A percentile compares a stretch with the other conserved stretches of the same genome.
These are phyloP conservation scores for Wickerhamiella occidentalis DNA, from an alignment of 805 yeast species.

Conservation along the genomic window DNA sequence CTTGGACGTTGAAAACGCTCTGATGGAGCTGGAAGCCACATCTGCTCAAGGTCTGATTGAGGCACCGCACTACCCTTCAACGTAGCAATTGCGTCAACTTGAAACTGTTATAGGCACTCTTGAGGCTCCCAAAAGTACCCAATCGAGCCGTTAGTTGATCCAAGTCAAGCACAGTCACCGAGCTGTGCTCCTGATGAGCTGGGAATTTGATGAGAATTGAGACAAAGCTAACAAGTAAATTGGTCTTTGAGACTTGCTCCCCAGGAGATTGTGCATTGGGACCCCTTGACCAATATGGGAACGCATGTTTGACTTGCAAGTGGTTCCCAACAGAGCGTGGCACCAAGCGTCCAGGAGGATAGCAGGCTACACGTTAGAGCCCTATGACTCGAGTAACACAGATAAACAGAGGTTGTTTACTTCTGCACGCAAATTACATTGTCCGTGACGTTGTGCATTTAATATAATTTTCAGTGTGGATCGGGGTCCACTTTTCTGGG, in stretches of 20 bases:
- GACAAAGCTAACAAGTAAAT: too few relatives aligned
- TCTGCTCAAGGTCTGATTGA: too few relatives aligned
- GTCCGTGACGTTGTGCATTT: neutral
- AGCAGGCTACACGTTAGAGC: neutral
- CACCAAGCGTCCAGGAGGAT: neutral
- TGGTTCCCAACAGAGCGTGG: neutral
- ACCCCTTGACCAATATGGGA: neutral
- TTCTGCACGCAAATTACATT: neutral
- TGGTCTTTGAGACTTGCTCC: neutral
- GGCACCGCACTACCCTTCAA: too few relatives aligned
- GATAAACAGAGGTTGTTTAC: neutral
- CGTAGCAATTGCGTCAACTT: too few relatives aligned
- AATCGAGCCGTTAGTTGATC: too few relatives aligned
- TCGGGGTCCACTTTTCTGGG: neutral
- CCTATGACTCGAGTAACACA: neutral
- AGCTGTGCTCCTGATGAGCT: too few relatives aligned
- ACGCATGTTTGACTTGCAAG: neutral
- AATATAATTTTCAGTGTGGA: neutral
- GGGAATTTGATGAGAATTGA: too few relatives aligned
- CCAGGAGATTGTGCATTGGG: neutral
- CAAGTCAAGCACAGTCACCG: too few relatives aligned
- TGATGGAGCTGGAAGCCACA: too few relatives aligned
- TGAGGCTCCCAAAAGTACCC: too few relatives aligned
- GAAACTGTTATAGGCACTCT: too few relatives aligned
- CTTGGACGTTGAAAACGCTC: too few relatives aligned